Evolutionary conservation across 805 yeast genomes (phyloP).

Genomic region (Candida nemodendra): DNA sequence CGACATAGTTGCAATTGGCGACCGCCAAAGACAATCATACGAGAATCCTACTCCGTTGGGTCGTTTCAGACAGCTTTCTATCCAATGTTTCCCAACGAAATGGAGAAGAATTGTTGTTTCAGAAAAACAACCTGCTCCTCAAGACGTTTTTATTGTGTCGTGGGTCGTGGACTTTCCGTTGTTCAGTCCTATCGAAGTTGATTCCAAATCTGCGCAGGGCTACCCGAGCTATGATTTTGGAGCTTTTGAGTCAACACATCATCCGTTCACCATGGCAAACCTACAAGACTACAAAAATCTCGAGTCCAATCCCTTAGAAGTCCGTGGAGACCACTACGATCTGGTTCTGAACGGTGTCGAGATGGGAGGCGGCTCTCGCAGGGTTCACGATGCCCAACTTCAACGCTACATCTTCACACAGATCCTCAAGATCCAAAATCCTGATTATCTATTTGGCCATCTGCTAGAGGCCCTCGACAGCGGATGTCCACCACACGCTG

Average conservation of each 20-base stretch:
- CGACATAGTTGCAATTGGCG: slow-evolving; percentile 75
- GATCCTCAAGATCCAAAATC: slow-evolving; percentile 57
- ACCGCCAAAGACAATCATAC: slow-evolving; percentile 65
- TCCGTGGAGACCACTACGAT: slow-evolving; percentile 91
- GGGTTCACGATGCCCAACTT: slow-evolving; percentile 82
- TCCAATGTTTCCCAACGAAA: slow-evolving; percentile 48
- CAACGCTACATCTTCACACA: slow-evolving; percentile 72
- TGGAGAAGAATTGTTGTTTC: slow-evolving; percentile 42
- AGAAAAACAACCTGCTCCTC: slow-evolving; percentile 17
- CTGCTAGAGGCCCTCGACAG: slow-evolving; percentile 72
- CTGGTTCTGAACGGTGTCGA: slow-evolving; percentile 92
- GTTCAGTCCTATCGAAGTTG: slow-evolving; percentile 68
- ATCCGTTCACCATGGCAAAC: slow-evolving; percentile 94
- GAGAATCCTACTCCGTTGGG: slow-evolving; percentile 98
- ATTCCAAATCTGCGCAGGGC: slow-evolving; percentile 17
- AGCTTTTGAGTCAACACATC: slow-evolving; percentile 75
- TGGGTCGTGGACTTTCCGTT: slow-evolving; percentile 96
- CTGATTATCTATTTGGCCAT: slow-evolving; percentile 77
- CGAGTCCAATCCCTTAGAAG: slow-evolving; percentile 53
- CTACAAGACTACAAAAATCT: slow-evolving; percentile 63
- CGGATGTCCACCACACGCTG: slow-evolving; percentile 99
- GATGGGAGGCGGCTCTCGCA: slow-evolving; percentile 95
- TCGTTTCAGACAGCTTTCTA: slow-evolving; percentile 71
- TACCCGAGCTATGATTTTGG: slow-evolving; percentile 62
- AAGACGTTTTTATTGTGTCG: slow-evolving; percentile 53